These are phyloP conservation scores for Amphibolis antarctica DNA, from an alignment of 106 monocot genomes.

Conservation along the genomic window DNA sequence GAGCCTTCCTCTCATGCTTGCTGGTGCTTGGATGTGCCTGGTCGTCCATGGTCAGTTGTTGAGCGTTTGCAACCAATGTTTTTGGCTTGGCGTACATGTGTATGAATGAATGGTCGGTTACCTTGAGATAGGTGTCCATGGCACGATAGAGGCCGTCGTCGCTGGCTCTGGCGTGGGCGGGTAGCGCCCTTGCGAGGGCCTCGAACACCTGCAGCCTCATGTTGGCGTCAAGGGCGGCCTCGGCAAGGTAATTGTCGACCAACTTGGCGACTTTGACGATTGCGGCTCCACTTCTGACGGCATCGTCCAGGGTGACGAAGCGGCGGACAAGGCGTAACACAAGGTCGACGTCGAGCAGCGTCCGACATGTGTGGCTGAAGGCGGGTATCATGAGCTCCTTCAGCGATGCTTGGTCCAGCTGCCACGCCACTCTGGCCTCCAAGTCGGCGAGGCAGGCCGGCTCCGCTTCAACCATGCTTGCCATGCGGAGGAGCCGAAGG, in stretches of 20 bases:
- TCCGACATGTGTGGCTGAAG: conserved; percentile 63
- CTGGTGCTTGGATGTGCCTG: conserved; percentile 57
- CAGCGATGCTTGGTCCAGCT: conserved; percentile 55
- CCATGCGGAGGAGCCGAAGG: conserved; percentile 49
- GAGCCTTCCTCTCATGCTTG: conserved; percentile 50
- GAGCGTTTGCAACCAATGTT: too few species aligned
- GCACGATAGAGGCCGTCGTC: conserved; percentile 81
- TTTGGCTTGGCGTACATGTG: background rate
- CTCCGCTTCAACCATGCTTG: conserved; percentile 53
- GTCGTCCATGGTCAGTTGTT: too few species aligned
- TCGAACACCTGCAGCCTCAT: conserved; percentile 47
- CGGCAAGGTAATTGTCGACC: conserved; percentile 63
- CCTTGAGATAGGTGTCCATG: conserved; percentile 78
- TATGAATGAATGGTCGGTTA: conserved; percentile 1
- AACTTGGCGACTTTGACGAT: conserved; percentile 60
- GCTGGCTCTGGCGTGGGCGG: conserved; percentile 46
- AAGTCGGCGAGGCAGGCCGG: conserved; percentile 34
- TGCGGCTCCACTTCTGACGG: conserved; percentile 33
- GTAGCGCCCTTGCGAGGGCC: conserved; percentile 49
- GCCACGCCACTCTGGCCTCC: conserved; percentile 44
- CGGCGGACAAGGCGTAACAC: conserved; percentile 41
- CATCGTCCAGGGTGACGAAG: conserved; percentile 22
- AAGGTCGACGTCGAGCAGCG: conserved; percentile 56
- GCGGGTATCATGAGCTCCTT: conserved; percentile 75
- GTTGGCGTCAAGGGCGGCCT: conserved; percentile 53